Evolutionary conservation across 495 filamentous ascomycete genomes (phyloP), one percentile per base, ranked within the genome.

Genomic region (Lichenothelia convexa): DNA sequence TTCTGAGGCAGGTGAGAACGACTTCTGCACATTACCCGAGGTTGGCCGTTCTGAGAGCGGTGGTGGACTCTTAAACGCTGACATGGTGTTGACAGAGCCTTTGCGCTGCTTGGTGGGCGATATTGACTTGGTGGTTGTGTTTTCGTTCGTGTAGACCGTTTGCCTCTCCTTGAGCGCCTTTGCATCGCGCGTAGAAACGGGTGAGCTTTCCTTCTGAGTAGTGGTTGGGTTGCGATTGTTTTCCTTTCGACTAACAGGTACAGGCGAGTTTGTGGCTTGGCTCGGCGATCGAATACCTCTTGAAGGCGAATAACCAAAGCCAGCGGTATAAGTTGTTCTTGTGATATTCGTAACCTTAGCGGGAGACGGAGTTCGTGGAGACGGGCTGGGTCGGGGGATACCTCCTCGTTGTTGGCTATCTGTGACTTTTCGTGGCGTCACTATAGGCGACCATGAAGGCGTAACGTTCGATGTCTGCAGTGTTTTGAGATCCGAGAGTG

Each of bases 401-500:
- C n/a, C n/a, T n/a, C n/a, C n/a, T n/a, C n/a, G n/a, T n/a, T n/a
- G n/a, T n/a, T n/a, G n/a, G n/a, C n/a, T n/a, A n/a, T n/a, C n/a
- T 12, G 13, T 18, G 31, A 18, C 16, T 18, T 12, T 33, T 33
- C 16, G 9, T 8, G 31, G 31, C n/a, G 38, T 35, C n/a, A 33
- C 38, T n/a, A 43, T 32, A 18, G 45, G 39, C 37, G 58, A 67
- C 38, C 59, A 40, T 19, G 44, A 34, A 3, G 36, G 26, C n/a
- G 33, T 30, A 20, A 43, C 16, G 33, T 44, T 37, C 9, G 50
- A 32, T 15, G 36, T 38, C 16, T 56, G 42, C 9, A 60, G 60
- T 29, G 61, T 63, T 48, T 80, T 79, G 19, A 97, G 60, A 49
- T 97, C 89, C 12, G 84, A 92, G 17, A 97, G 57, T 17, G 87